Evolutionary conservation across 148 eudicot species (phyloP), one percentile per base, ranked within the genome.

Genomic region (Cornus kousa): DNA sequence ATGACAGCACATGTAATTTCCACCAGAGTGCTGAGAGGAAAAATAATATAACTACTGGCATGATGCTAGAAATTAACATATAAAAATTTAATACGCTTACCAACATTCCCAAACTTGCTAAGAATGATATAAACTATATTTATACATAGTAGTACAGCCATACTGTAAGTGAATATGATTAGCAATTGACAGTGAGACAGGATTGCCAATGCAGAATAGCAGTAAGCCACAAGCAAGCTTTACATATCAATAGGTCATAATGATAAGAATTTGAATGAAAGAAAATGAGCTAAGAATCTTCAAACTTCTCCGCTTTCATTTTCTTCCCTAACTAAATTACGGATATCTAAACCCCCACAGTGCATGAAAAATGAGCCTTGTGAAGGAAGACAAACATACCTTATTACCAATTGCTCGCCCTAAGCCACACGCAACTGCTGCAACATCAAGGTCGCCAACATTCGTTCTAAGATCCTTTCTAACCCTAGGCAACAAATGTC

Each of bases 331-430:
- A 43, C 78, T 66, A 66, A 46, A 14, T 19, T 66, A 67, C 0
- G 48, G 48, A 43, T 43, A 43, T 4, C 48, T 43, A 43, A 43
- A 4, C 8, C 48, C 0, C 57, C 17, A 40, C 16, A 12, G 14
- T 23, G 66, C 71, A 22, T 66, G 65, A 73, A n/a, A 67, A 40
- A 40, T 50, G 33, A 74, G 24, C 72, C 20, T 37, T 39, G 66
- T 67, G 77, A 77, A 80, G 23, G 12, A 31, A 72, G 31, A 70
- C 16, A 14, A 24, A 23, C 68, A n/a, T 86, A 92, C 99, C 99
- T 97, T 97, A 84, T 97, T 94, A 83, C 98, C 98, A 84, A 97
- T 90, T 48, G 99, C 91, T 74, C 99, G 93, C 75, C 98, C 99
- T 79, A 97, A 89, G 74, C 99, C 99, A 84, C 99, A 97, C 73